A percentile compares a stretch with the other conserved stretches of the same genome.
These are phyloP conservation scores for Monosporozyma siamensis DNA, from an alignment of 805 yeast genomes.

Conservation along the genomic window DNA sequence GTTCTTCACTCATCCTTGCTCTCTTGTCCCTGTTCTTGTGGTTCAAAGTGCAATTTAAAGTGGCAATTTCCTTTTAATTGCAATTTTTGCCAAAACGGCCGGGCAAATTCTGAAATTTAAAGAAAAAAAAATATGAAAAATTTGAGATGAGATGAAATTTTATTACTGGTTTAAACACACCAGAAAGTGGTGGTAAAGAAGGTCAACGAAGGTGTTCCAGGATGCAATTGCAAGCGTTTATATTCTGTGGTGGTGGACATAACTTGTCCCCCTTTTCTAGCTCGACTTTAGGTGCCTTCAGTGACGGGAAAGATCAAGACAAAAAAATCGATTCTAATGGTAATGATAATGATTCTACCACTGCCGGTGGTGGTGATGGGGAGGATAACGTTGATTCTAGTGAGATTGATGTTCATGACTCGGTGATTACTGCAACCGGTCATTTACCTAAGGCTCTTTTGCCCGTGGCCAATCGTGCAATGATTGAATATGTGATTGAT, in stretches of 20 bases:
- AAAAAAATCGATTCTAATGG: background rate
- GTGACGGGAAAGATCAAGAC: background rate
- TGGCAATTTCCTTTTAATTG: background rate
- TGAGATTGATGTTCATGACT: slow-evolving; percentile 22
- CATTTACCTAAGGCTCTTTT: slow-evolving; percentile 66
- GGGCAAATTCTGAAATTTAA: background rate
- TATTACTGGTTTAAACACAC: no score
- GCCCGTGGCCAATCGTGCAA: slow-evolving; percentile 83
- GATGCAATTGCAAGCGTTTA: slow-evolving; percentile 63
- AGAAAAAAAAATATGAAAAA: background rate
- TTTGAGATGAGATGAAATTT: background rate
- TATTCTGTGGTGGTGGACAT: slow-evolving; percentile 80
- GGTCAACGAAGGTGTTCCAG: background rate
- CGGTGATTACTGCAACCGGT: slow-evolving; percentile 28
- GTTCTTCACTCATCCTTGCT: slow-evolving; percentile 45
- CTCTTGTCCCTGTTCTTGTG: background rate
- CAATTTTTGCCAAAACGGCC: background rate
- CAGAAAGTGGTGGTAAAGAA: background rate
- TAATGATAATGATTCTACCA: background rate
- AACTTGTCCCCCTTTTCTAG: slow-evolving; percentile 53
- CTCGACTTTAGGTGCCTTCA: slow-evolving; percentile 3
- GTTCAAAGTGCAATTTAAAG: no score
- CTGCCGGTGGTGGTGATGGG: background rate
- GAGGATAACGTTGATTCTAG: slow-evolving; percentile 4
- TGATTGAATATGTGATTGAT: slow-evolving; percentile 77